A percentile compares a stretch with the other conserved stretches of the same genome.
Conservation (phyloP, 495 filamentous ascomycete species). For the Neurospora sp. region DNA sequence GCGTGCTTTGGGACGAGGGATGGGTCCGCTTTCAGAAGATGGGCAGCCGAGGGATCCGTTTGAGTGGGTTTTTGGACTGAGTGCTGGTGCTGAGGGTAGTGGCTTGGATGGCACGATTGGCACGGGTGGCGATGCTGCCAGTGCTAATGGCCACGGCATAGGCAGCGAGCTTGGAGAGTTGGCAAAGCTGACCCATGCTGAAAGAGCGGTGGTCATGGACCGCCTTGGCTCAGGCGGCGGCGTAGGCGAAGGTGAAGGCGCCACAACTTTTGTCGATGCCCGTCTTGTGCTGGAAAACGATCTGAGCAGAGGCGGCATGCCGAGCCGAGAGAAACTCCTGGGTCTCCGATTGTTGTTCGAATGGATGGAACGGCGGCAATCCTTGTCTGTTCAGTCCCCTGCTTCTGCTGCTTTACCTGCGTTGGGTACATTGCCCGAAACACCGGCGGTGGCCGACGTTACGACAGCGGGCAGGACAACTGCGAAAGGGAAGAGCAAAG, state of each 20-base stretch:
- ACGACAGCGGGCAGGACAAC: neutral
- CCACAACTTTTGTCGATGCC: constrained; percentile 65
- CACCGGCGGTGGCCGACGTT: neutral
- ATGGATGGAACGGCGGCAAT: constrained; percentile 52
- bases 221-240: constrained; percentile 30
- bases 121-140: neutral
- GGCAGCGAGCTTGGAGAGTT: constrained; percentile 42
- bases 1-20: constrained; percentile 48
- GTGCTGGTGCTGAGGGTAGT: neutral
- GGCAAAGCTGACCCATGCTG: constrained; percentile 59
- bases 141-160: neutral
- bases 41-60: constrained; percentile 29
- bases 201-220: constrained; percentile 61
- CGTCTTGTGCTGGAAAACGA: constrained; percentile 59
- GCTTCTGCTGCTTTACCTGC: neutral
- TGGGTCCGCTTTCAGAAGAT: constrained; percentile 13
- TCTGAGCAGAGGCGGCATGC: constrained; percentile 38
- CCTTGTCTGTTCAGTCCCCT: neutral
- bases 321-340: constrained; percentile 56
- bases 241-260: constrained; percentile 36
- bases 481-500: neutral
- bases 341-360: constrained; percentile 72
- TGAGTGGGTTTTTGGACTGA: constrained; percentile 60
- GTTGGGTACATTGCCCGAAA: neutral
- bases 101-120: neutral